Conservation (phyloP, 225 moss, liverwort and hornwort genomes). For the Bryoerythrophyllum caledonicum region DNA sequence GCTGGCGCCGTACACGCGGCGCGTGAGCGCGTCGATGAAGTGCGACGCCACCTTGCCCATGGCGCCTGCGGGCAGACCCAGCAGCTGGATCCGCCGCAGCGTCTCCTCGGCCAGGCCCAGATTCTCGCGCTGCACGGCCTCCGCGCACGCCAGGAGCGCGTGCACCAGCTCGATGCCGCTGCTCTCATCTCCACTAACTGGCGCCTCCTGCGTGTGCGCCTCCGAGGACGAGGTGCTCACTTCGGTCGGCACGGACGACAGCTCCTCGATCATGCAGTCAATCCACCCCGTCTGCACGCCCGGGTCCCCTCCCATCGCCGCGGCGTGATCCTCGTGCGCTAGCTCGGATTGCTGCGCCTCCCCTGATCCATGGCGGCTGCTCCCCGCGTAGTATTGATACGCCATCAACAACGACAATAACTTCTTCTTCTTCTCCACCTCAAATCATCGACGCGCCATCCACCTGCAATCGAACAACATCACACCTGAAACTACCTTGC, state of each 20-base stretch:
- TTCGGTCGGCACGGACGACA: slow-evolving; percentile 28
- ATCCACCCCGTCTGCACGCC: slow-evolving; percentile 55
- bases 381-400: slow-evolving; percentile 47
- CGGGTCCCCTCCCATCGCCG: slow-evolving; percentile 14
- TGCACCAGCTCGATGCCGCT: slow-evolving; percentile 71
- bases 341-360: slow-evolving; percentile 33
- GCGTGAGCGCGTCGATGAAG: slow-evolving; percentile 67
- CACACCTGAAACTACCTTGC: neutral
- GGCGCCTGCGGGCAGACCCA: slow-evolving; percentile 60
- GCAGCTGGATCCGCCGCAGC: slow-evolving; percentile 61
- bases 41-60: slow-evolving; percentile 79
- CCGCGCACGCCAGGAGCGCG: slow-evolving; percentile 65
- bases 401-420: slow-evolving; percentile 35
- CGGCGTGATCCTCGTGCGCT: too few species aligned
- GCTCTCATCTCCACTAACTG: slow-evolving; percentile 33
- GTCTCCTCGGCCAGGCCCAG: slow-evolving; percentile 56
- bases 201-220: too few species aligned
- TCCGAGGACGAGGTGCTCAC: too few species aligned
- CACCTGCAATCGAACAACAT: slow-evolving; percentile 13
- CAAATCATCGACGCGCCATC: slow-evolving; percentile 5
- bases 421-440: neutral
- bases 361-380: slow-evolving; percentile 34
- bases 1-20: slow-evolving; percentile 52
- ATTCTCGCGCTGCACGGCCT: slow-evolving; percentile 61
- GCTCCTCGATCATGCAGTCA: slow-evolving; percentile 83